Evolutionary conservation across 1,139 yeast genomes (phyloP), one percentile per base, ranked within the genome.

Genomic region (Chernovozyma aurita): DNA sequence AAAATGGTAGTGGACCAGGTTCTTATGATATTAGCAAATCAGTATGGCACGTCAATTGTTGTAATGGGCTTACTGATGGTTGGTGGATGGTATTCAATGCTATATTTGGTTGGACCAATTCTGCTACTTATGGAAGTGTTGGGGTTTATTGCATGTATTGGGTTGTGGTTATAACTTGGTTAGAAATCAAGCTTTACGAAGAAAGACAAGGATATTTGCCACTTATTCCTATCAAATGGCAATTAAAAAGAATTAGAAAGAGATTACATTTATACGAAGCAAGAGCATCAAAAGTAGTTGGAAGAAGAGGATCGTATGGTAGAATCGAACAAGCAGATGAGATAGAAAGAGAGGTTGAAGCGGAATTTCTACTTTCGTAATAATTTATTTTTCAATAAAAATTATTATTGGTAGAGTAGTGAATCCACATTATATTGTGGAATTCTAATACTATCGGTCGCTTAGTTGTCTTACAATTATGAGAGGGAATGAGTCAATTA

Each of bases 1-100:
- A 90, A 61, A 76, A 78, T 9, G 97, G 97, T 5, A 75, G 80
- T 37, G 97, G 97, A 0, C 95, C 97, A 1, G 97, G 97, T 7
- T 85, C 96, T 1, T 90, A 90, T 60, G 95, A 90, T 57, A 78
- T 90, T 39, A 52, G 76, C 24, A 78, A 75, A 42, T 73, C 84
- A 13, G 85, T 90, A 2, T 90, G 97, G 97, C 97, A 90, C 63
- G 97, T 90, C 29, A 88, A 90, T 65, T 90, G 97, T 61, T 90
- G 97, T 65, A 87, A 87, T 58, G 96, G 97, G 15, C 80, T 83
- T 47, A 82, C 74, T 31, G 95, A 85, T 55, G 90, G 90, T 26
- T 92, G 95, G 44, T 90, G 96, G 96, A 87, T 86, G 82, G 72
- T 90, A 26, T 74, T 88, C 57, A 88, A 92, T 48, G 97, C 97